Conservation (phyloP, 1,284 basidiomycete species). For the Tilletia caries region DNA sequence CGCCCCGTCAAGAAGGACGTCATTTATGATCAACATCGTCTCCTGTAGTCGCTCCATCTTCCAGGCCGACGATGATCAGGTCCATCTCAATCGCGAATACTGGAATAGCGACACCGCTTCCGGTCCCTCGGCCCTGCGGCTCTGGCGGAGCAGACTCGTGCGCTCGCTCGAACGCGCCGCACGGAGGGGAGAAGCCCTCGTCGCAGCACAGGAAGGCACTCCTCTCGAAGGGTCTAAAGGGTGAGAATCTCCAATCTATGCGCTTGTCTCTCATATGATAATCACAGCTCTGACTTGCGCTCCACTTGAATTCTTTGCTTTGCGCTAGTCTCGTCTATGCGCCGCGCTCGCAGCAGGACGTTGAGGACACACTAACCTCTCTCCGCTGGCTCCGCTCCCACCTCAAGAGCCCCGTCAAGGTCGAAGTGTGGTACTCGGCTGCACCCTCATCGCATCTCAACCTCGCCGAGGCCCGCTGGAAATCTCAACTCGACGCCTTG, state of each 20-base stretch:
- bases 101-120: neutral
- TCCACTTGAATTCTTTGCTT: no score
- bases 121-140: neutral
- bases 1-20: neutral
- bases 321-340: slow-evolving; percentile 1
- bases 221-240: slow-evolving; percentile 10
- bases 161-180: neutral
- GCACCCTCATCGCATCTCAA: slow-evolving; percentile 3
- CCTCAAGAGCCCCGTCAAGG: neutral
- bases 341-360: neutral
- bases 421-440: slow-evolving; percentile 9
- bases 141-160: slow-evolving; percentile 1
- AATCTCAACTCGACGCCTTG: neutral
- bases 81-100: slow-evolving; percentile 1
- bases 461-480: neutral
- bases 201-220: neutral
- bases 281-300: no score
- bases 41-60: slow-evolving; percentile 12
- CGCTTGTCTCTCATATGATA: no score
- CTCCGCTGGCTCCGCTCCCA: slow-evolving; percentile 3
- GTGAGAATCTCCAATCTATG: neutral
- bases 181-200: neutral
- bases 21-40: neutral
- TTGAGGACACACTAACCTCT: neutral
- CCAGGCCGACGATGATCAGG: slow-evolving; percentile 10